phyloP scores from a whole-genome alignment of 495 filamentous ascomycete species.

The Aspergillus baeticus region DNA sequence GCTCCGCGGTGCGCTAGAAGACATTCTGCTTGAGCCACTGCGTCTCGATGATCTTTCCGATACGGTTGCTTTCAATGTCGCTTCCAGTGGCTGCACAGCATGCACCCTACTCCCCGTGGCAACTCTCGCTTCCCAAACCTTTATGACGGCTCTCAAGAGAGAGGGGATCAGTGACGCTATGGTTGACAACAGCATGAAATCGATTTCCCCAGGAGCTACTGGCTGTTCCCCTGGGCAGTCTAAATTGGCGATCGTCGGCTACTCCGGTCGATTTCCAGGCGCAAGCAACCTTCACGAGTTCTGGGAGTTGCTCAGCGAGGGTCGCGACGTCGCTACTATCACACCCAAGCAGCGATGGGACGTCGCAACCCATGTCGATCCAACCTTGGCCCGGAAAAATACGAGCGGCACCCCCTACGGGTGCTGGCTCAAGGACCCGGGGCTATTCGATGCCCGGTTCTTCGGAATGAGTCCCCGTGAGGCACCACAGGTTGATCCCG shows the following conservation, averaged over 20 bases:
- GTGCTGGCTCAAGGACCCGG: slow-evolving; percentile 85
- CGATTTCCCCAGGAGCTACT: not conserved
- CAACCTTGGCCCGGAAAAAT: slow-evolving; percentile 74
- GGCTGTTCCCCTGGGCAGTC: slow-evolving; percentile 39
- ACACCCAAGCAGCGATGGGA: slow-evolving; percentile 75
- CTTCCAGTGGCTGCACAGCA: not conserved
- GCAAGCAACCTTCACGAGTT: slow-evolving; percentile 62
- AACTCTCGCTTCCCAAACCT: slow-evolving; percentile 12
- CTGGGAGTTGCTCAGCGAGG: slow-evolving; percentile 72
- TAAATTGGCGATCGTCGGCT: slow-evolving; percentile 72
- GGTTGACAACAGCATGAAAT: slow-evolving; percentile 8
- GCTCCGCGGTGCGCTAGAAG: slow-evolving; percentile 13
- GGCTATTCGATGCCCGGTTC: slow-evolving; percentile 81
- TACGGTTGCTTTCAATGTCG: slow-evolving; percentile 5
- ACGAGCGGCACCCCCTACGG: slow-evolving; percentile 82
- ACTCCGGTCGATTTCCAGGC: slow-evolving; percentile 74
- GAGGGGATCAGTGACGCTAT: slow-evolving; percentile 10
- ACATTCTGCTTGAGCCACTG: slow-evolving; percentile 17
- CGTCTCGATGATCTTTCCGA: slow-evolving; percentile 20
- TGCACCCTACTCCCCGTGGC: slow-evolving; percentile 12
- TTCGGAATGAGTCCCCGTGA: slow-evolving; percentile 97
- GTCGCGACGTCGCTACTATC: slow-evolving; percentile 55
- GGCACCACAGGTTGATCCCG: slow-evolving; percentile 84
- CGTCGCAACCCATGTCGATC: slow-evolving; percentile 74
- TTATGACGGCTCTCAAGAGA: slow-evolving; percentile 12